Evolutionary conservation across 495 filamentous ascomycete genomes (phyloP).

Genomic region (Venustampulla echinocandica): DNA sequence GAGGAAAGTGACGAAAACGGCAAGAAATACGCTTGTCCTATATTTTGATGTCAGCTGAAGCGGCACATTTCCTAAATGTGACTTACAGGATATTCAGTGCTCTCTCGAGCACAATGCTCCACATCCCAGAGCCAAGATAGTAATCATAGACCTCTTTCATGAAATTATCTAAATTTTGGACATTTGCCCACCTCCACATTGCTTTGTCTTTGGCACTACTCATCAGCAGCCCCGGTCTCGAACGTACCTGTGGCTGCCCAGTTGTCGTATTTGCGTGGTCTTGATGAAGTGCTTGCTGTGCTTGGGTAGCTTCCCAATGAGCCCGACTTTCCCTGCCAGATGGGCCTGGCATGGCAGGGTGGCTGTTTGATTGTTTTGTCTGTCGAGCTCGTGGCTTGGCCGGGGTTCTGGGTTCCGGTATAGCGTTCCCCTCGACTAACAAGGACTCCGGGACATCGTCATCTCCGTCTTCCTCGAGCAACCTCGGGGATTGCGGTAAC

Average conservation of each 20-base stretch:
- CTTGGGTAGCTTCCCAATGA: constrained; percentile 59
- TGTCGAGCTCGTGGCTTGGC: constrained; percentile 11
- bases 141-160: constrained; percentile 87
- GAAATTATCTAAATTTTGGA: constrained; percentile 85
- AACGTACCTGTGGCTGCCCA: constrained; percentile 9
- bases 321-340: constrained; percentile 44
- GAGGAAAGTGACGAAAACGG: constrained; percentile 76
- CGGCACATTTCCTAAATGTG: background rate
- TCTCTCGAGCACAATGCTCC: constrained; percentile 73
- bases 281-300: constrained; percentile 51
- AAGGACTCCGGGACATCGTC: constrained; percentile 90
- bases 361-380: constrained; percentile 5
- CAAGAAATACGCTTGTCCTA: constrained; percentile 68
- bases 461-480: constrained; percentile 64
- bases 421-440: constrained; percentile 57
- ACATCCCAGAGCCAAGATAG: constrained; percentile 76
- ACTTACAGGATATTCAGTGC: constrained; percentile 66
- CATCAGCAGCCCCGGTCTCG: constrained; percentile 29
- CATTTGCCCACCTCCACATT: constrained; percentile 94
- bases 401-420: constrained; percentile 20
- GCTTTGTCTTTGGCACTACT: constrained; percentile 48
- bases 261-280: constrained; percentile 24
- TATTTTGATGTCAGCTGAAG: background rate
- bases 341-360: constrained; percentile 38
- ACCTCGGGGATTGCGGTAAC: constrained; percentile 22